A percentile compares a stretch with the other conserved stretches of the same genome.
Conservation (phyloP, 2,329 filamentous ascomycete species). For the Hypoxylon sp. region DNA sequence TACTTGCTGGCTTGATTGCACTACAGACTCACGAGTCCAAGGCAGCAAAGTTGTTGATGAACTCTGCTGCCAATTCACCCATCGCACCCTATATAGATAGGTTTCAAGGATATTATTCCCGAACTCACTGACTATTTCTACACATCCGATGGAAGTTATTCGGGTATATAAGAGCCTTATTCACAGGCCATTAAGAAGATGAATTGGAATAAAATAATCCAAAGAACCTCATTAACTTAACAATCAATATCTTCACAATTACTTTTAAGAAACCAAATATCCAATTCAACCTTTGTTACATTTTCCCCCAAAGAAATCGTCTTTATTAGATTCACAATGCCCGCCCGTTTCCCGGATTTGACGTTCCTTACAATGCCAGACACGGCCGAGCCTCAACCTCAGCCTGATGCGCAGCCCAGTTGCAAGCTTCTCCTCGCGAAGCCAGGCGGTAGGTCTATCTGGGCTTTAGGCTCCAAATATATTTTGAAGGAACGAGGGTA, state of each 20-base stretch:
- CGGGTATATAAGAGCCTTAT: constrained; percentile 7
- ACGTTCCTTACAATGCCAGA: constrained; percentile 7
- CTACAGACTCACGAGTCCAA: neutral
- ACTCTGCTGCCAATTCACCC: neutral
- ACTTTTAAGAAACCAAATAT: neutral
- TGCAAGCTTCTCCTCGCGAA: constrained; percentile 26
- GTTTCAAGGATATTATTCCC: neutral
- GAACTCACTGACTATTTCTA: neutral
- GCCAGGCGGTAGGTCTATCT: constrained; percentile 9
- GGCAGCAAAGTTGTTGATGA: neutral
- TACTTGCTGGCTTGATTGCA: constrained; percentile 2
- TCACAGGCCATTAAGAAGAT: neutral
- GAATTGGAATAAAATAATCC: neutral
- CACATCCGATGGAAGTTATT: neutral
- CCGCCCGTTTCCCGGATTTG: constrained; percentile 33
- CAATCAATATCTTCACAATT: constrained; percentile 10
- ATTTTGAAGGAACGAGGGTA: constrained; percentile 24
- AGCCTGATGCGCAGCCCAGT: neutral
- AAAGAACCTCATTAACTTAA: neutral
- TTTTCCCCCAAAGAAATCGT: neutral
- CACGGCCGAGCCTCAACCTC: constrained; percentile 3
- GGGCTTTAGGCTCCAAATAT: constrained; percentile 25
- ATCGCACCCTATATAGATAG: neutral
- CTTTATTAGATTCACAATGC: constrained; percentile 20
- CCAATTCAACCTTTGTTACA: neutral